Evolutionary conservation across 352 stramenopile genomes (phyloP).

Genomic region (Globisporangium viniferum): DNA sequence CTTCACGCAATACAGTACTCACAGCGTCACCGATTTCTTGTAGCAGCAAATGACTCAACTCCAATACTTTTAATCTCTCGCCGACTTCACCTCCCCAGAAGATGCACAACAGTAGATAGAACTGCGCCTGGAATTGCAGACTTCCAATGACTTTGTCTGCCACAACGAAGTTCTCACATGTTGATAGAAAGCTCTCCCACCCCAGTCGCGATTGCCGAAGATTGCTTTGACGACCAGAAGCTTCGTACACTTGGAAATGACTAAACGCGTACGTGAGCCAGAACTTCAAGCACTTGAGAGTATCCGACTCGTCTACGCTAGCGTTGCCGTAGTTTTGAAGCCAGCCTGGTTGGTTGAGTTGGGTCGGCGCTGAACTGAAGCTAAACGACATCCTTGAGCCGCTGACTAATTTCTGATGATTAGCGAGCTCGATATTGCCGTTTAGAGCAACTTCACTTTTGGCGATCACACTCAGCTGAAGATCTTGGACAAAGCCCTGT

Average conservation of each 20-base stretch:
- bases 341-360: slow-evolving; percentile 27
- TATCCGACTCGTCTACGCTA: background rate
- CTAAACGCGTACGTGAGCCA: slow-evolving; percentile 57
- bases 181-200: slow-evolving; percentile 36
- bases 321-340: background rate
- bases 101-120: slow-evolving; percentile 36
- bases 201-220: slow-evolving; percentile 37
- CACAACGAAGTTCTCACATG: background rate
- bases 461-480: background rate
- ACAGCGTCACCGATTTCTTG: slow-evolving; percentile 17
- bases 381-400: slow-evolving; percentile 51
- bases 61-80: slow-evolving; percentile 14
- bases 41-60: background rate
- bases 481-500: slow-evolving; percentile 31
- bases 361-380: slow-evolving; percentile 36
- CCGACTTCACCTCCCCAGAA: slow-evolving; percentile 28
- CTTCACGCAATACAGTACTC: slow-evolving; percentile 1
- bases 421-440: background rate
- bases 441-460: background rate
- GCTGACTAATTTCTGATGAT: slow-evolving; percentile 9
- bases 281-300: slow-evolving; percentile 34
- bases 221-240: slow-evolving; percentile 38
- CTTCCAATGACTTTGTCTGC: slow-evolving; percentile 13
- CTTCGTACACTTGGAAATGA: slow-evolving; percentile 53
- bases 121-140: slow-evolving; percentile 28